Evolutionary conservation across 164 flowering plant species (phyloP).

Genomic region (Dillenia turbinata): DNA sequence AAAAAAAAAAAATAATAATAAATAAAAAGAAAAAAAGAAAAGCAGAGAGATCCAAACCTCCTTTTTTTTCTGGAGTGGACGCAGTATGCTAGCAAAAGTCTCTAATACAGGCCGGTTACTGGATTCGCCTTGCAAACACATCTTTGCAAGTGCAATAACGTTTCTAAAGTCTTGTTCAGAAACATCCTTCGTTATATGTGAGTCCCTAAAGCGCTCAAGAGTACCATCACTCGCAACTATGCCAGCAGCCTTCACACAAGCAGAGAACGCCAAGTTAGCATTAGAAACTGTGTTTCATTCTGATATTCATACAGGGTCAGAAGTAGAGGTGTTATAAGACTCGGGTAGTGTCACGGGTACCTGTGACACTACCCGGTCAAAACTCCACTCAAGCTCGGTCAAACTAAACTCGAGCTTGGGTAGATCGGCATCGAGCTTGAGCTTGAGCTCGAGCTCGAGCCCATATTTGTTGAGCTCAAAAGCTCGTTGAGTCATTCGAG

Average conservation of each 20-base stretch:
- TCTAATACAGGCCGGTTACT: conserved; percentile 42
- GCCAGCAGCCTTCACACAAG: conserved; percentile 41
- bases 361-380: no score
- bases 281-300: no score
- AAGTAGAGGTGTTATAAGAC: no score
- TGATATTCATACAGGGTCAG: no score
- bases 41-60: conserved; percentile 25
- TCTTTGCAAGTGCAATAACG: conserved; percentile 45
- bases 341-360: no score
- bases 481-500: no score
- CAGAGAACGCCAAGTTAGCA: not conserved
- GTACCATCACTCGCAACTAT: conserved; percentile 21
- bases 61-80: conserved; percentile 35
- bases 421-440: no score
- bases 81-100: conserved; percentile 38
- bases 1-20: no score
- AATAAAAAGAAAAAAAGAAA: not conserved
- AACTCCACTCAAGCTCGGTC: no score
- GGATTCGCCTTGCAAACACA: conserved; percentile 51
- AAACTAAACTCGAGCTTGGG: no score
- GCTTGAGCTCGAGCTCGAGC: no score
- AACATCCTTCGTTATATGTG: conserved; percentile 52
- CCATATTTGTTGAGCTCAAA: no score
- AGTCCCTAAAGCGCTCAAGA: conserved; percentile 33
- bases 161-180: conserved; percentile 46